Conservation (phyloP, 257 asterid species). For the Solanum virginianum region DNA sequence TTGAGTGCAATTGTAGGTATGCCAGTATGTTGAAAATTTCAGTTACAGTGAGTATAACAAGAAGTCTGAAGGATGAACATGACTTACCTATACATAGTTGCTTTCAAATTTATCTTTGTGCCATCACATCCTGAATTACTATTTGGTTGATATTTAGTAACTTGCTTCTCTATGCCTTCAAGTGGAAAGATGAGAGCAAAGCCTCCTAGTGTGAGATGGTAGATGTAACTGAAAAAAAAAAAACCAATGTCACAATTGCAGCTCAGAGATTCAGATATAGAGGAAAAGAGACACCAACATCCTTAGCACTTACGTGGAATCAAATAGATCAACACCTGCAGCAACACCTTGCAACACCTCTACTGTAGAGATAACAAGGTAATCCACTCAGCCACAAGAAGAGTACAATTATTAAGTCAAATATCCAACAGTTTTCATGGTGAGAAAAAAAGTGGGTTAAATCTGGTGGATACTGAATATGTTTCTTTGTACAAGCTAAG, state of each 20-base stretch:
- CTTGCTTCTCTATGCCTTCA: slow-evolving; percentile 16
- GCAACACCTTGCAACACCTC: slow-evolving; percentile 96
- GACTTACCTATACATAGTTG: slow-evolving; percentile 68
- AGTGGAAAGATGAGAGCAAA: slow-evolving; percentile 69
- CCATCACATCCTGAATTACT: slow-evolving; percentile 37
- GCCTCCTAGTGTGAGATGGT: slow-evolving; percentile 81
- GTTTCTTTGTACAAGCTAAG: not conserved
- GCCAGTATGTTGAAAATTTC: slow-evolving; percentile 1
- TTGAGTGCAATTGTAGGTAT: not conserved
- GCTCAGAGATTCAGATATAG: not conserved
- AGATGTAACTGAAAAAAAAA: slow-evolving; percentile 46
- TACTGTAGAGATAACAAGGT: slow-evolving; percentile 37
- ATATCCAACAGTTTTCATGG: not conserved
- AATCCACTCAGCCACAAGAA: not conserved
- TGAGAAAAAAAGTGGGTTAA: not conserved
- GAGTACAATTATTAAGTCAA: not conserved
- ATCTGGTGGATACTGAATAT: not conserved
- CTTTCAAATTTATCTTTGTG: slow-evolving; percentile 76
- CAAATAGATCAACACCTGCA: slow-evolving; percentile 85
- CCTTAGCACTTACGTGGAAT: slow-evolving; percentile 52
- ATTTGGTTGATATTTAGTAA: slow-evolving; percentile 17
- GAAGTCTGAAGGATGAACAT: not conserved
- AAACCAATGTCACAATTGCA: not conserved
- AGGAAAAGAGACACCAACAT: not conserved
- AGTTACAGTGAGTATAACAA: not conserved